Percentiles rank a stretch among this genome's conserved stretches.
Conservation (phyloP, 495 filamentous ascomycete genomes). For the Beverwykella pulmonaria region DNA sequence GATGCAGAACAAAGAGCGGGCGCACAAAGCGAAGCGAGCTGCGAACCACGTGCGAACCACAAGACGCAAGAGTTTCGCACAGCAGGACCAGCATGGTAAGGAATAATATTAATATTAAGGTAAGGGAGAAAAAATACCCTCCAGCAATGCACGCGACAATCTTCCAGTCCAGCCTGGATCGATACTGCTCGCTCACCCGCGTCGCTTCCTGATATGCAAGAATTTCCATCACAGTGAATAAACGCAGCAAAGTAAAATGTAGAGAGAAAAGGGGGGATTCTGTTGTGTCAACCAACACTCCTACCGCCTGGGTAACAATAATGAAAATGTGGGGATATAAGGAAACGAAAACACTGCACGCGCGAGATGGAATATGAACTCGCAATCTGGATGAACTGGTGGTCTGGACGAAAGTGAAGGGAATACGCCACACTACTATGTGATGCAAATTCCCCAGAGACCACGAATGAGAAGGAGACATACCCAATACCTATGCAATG, state of each 20-base stretch:
- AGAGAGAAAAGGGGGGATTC: neutral
- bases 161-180: neutral
- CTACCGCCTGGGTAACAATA: neutral
- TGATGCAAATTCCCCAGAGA: too few relatives aligned
- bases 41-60: neutral
- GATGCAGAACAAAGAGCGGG: too few relatives aligned
- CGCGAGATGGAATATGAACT: neutral
- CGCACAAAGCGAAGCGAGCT: neutral
- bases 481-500: constrained; percentile 22
- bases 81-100: neutral
- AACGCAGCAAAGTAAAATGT: neutral
- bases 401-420: neutral
- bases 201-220: neutral
- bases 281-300: neutral
- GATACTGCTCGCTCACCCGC: too few relatives aligned
- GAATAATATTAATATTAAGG: constrained; percentile 15
- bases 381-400: constrained; percentile 22
- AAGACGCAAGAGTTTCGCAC: neutral
- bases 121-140: neutral
- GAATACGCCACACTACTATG: neutral
- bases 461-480: neutral
- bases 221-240: neutral
- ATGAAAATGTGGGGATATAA: neutral
- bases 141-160: neutral
- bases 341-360: neutral